These are phyloP conservation scores for Pyrenophora graminea DNA, from an alignment of 2,329 filamentous ascomycete genomes.

Conservation along the genomic window DNA sequence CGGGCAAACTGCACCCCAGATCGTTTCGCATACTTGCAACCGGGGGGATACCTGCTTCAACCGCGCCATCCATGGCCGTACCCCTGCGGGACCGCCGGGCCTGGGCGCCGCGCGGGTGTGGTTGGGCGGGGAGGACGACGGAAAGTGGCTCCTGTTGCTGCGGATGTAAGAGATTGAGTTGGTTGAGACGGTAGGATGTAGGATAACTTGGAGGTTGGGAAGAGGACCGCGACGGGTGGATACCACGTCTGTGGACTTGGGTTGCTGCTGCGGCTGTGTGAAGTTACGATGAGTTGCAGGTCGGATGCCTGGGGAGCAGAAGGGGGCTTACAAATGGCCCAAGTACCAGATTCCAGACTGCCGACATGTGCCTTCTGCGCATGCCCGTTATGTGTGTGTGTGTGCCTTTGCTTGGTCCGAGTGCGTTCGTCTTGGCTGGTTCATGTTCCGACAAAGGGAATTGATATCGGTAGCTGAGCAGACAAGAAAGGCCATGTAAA, in stretches of 20 bases:
- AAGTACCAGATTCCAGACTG: slow-evolving; percentile 3
- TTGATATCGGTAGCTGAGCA: not conserved
- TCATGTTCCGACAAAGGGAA: not conserved
- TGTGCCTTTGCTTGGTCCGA: too few species aligned
- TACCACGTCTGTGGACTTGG: too few species aligned
- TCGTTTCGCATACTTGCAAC: not conserved
- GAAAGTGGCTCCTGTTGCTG: not conserved
- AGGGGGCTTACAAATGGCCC: not conserved
- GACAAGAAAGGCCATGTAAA: too few species aligned
- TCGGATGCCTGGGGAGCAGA: too few species aligned
- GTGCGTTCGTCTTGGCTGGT: too few species aligned
- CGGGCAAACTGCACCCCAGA: slow-evolving; percentile 3
- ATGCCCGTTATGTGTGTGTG: too few species aligned
- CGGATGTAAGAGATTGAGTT: too few species aligned
- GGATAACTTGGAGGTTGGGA: too few species aligned
- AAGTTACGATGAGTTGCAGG: not conserved
- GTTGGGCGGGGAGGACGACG: not conserved
- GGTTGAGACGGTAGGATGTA: too few species aligned
- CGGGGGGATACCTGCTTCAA: too few species aligned
- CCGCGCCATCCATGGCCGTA: not conserved
- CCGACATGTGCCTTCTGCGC: slow-evolving; percentile 1
- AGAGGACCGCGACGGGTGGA: too few species aligned
- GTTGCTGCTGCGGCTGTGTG: not conserved
- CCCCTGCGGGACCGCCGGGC: slow-evolving; percentile 13
- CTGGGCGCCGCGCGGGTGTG: slow-evolving; percentile 8